A percentile compares a stretch with the other conserved stretches of the same genome.
Evolutionary conservation across 805 yeast genomes (phyloP).

Genomic region (Wickerhamiella sergipiensis): DNA sequence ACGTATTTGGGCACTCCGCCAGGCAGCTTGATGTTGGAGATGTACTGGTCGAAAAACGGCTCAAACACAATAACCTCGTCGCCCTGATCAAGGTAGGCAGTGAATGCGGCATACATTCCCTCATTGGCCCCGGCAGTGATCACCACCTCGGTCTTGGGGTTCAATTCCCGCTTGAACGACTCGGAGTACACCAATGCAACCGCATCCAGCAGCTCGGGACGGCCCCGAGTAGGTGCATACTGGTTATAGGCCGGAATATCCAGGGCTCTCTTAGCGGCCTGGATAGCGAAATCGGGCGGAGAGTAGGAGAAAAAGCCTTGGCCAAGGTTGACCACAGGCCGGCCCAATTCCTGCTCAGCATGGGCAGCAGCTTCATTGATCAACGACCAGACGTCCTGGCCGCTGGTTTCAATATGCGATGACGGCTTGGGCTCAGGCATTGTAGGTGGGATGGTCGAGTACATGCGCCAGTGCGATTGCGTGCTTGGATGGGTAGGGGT

Average conservation of each 20-base stretch:
- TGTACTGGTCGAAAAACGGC: conserved; percentile 95
- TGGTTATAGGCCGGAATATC: conserved; percentile 69
- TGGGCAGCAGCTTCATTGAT: conserved; percentile 91
- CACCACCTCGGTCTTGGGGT: conserved; percentile 46
- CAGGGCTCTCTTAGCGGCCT: conserved; percentile 67
- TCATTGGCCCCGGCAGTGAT: conserved; percentile 97
- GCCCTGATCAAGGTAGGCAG: conserved; percentile 72
- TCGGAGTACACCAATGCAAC: conserved; percentile 60
- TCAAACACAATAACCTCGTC: conserved; percentile 95
- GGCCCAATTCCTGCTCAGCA: conserved; percentile 53
- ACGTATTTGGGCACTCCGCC: conserved; percentile 89
- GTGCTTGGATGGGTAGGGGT: not conserved
- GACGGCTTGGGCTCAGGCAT: conserved; percentile 14
- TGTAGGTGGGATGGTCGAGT: not conserved
- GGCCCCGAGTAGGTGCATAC: conserved; percentile 84
- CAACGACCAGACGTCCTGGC: conserved; percentile 81
- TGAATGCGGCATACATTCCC: conserved; percentile 74
- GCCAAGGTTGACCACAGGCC: conserved; percentile 77
- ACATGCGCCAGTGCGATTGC: not conserved
- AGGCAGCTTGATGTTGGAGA: conserved; percentile 82
- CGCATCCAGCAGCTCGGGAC: conserved; percentile 58
- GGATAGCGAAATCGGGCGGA: conserved; percentile 86
- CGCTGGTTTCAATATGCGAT: conserved; percentile 8
- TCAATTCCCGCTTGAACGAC: conserved; percentile 43
- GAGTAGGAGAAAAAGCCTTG: conserved; percentile 95